Evolutionary conservation across 176 grass and related monocot genomes (phyloP), one percentile per base, ranked within the genome.

Genomic region (Urochloa ruziziensis): DNA sequence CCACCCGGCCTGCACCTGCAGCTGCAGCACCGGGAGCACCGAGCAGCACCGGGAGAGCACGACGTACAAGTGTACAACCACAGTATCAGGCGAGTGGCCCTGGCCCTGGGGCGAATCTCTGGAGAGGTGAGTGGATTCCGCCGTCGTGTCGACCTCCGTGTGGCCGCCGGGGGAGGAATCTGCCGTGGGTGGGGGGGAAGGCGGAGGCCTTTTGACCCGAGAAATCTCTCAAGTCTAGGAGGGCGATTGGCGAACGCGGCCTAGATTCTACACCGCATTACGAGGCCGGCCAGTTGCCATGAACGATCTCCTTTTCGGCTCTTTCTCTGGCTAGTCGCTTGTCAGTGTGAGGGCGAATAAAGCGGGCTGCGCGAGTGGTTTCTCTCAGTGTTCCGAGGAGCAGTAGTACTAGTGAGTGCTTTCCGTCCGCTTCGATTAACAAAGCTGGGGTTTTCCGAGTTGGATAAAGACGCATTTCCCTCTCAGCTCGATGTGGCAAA

Each of bases 381-480:
- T n/a, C 23, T 5, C 25, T 39, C 37, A 39, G 8, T 39, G 37
- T 64, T 27, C 40, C 83, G 6, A 35, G 71, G n/a, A n/a, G n/a
- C n/a, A n/a, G n/a, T n/a, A n/a, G n/a, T n/a, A n/a, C n/a, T n/a
- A n/a, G n/a, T n/a, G n/a, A n/a, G n/a, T n/a, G 35, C 35, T 37
- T 37, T 37, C 35, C 35, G 35, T 37, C 35, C 48, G 74, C 23
- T 70, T 24, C 66, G 5, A 37, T 37, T 70, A 33, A 10, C 40
- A 47, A 10, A 36, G 39, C 29, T 70, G 47, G 1, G 6, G 8
- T 12, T 19, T 64, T 27, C 40, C 83, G 6, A 35, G 71, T 65
- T 79, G 84, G 88, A 90, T 79, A 83, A 40, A 79, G 84, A 83
- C 65, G 84, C 74, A 79, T 87, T 56, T 90, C 89, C 11, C 67